Percentiles rank a stretch among this genome's conserved stretches.
Conservation (phyloP, 1,284 basidiomycete genomes). For the Mycosarcoma mackinlayi region DNA sequence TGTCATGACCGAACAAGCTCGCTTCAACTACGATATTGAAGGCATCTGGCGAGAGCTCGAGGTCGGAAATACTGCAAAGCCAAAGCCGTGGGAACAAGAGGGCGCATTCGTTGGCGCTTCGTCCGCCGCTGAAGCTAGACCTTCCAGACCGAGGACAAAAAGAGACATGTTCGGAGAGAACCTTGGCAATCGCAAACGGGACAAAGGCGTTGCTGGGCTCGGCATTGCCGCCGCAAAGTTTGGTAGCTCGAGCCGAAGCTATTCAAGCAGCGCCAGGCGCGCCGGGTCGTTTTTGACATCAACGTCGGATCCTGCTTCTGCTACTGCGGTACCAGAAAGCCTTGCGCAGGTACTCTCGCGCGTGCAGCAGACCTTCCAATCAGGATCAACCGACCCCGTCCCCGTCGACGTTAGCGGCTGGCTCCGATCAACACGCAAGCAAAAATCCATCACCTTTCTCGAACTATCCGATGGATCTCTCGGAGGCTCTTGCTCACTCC, state of each 20-base stretch:
- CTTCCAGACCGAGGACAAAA: conserved; percentile 13
- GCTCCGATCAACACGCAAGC: conserved; percentile 54
- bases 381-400: conserved; percentile 5
- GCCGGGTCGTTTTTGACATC: neutral
- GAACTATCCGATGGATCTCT: conserved; percentile 61
- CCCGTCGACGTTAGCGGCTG: conserved; percentile 42
- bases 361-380: conserved; percentile 3
- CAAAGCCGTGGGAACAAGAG: conserved; percentile 37
- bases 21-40: conserved; percentile 62
- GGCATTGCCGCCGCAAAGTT: conserved; percentile 14
- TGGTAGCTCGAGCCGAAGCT: conserved; percentile 16
- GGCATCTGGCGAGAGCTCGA: conserved; percentile 57
- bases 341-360: conserved; percentile 21
- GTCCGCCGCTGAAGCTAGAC: neutral
- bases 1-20: conserved; percentile 62
- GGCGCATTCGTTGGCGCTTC: neutral
- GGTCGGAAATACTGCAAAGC: conserved; percentile 12
- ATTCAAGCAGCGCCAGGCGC: conserved; percentile 12
- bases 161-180: conserved; percentile 34
- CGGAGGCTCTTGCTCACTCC: conserved; percentile 47
- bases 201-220: neutral
- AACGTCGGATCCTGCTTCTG: neutral
- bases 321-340: conserved; percentile 21
- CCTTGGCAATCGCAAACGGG: conserved; percentile 15
- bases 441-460: conserved; percentile 61